Base-by-base conservation (phyloP, 768 basidiomycete species). In the Clavulina sp. region DNA sequence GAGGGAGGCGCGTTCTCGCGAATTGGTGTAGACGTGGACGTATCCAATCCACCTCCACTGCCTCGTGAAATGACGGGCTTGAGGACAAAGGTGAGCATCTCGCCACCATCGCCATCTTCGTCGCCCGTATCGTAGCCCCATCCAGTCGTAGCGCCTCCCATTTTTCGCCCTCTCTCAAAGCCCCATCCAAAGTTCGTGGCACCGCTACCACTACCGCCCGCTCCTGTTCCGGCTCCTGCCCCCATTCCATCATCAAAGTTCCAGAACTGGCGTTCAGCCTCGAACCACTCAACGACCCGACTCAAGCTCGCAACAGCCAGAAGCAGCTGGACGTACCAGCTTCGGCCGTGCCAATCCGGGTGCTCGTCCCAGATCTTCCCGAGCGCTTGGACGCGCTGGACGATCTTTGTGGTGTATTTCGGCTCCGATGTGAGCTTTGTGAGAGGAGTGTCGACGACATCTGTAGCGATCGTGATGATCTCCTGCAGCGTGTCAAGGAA, bases 201-300 rank as follows among this genome's bases (percentile, higher is more conserved):
- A n/a, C n/a, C n/a, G n/a, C n/a, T n/a, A n/a, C n/a, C n/a, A n/a
- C n/a, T n/a, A n/a, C n/a, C n/a, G n/a, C n/a, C n/a, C n/a, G n/a
- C n/a, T n/a, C n/a, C n/a, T n/a, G n/a, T n/a, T n/a, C n/a, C n/a
- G n/a, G n/a, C n/a, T n/a, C n/a, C n/a, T n/a, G n/a, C n/a, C n/a
- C n/a, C n/a, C n/a, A n/a, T n/a, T n/a, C n/a, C n/a, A n/a, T n/a
- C n/a, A n/a, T 92, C 85, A 62, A 96, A 97, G 61, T 95, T 95
- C 95, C 95, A 99, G 66, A 99, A 99, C 58, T 92, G 88, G 61
- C 92, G 92, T 70, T 97, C 93, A 7, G 95, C 95, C 65, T 95
- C 92, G 89, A 91, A 96, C 93, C 95, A 99, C 62, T 96, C 95
- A 56, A 96, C 83, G 28, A 97, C 95, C 53, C 93, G 83, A 65